These are phyloP conservation scores for Zygotorulaspora florentina DNA, from an alignment of 805 yeast genomes.

Conservation along the genomic window DNA sequence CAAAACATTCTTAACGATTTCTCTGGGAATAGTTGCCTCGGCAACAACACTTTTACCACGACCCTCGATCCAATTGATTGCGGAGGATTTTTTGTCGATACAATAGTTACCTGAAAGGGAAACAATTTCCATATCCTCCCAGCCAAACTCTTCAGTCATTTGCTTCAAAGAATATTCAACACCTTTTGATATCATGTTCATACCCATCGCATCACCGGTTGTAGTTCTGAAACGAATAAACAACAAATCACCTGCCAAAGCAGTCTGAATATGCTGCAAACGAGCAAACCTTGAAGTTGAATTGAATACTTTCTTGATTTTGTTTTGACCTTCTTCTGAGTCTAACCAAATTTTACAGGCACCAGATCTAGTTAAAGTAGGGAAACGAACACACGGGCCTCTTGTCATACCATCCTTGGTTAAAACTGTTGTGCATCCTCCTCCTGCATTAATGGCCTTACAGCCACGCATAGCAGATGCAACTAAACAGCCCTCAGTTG, in stretches of 20 bases:
- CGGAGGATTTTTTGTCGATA: conserved; percentile 96
- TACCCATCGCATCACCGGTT: conserved; percentile 99
- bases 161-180: conserved; percentile 80
- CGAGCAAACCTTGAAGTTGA: conserved; percentile 97
- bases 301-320: conserved; percentile 83
- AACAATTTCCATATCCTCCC: conserved; percentile 88
- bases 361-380: conserved; percentile 80
- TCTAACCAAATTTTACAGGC: conserved; percentile 94
- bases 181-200: conserved; percentile 99
- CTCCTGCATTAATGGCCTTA: conserved; percentile 95
- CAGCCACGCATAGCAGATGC: conserved; percentile 99
- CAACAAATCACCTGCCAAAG: conserved; percentile 87
- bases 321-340: conserved; percentile 85
- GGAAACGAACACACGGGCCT: conserved; percentile 95
- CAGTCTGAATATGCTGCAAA: conserved; percentile 83
- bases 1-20: conserved; percentile 72
- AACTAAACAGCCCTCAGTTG: conserved; percentile 97
- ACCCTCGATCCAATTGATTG: conserved; percentile 98
- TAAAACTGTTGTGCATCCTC: conserved; percentile 88
- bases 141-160: conserved; percentile 86
- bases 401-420: conserved; percentile 98
- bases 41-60: conserved; percentile 98
- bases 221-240: conserved; percentile 95
- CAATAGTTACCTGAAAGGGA: conserved; percentile 97
- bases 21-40: conserved; percentile 84